A percentile compares a stretch with the other conserved stretches of the same genome.
These are phyloP conservation scores for Phytophthora cactorum DNA, from an alignment of 352 stramenopile genomes.

Conservation along the genomic window DNA sequence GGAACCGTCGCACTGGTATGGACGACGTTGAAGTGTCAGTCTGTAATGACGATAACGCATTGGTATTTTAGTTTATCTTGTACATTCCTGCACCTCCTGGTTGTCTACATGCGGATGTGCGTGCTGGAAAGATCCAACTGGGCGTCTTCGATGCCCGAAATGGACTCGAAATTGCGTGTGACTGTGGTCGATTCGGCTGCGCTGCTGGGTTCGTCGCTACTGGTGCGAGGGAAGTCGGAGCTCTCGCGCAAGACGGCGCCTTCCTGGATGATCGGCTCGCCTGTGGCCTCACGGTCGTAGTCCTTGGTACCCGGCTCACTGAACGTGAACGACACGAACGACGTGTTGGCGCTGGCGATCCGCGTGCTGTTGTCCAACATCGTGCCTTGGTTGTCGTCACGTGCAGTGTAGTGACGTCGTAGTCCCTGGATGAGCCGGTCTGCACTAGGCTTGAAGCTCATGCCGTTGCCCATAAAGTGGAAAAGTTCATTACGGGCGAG, in stretches of 20 bases:
- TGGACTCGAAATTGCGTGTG: slow-evolving; percentile 54
- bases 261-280: slow-evolving; percentile 39
- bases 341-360: slow-evolving; percentile 46
- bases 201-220: slow-evolving; percentile 12
- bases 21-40: background rate
- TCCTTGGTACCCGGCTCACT: slow-evolving; percentile 24
- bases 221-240: slow-evolving; percentile 13
- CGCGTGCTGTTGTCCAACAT: slow-evolving; percentile 34
- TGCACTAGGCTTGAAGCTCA: slow-evolving; percentile 73
- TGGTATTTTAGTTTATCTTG: slow-evolving; percentile 15
- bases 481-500: slow-evolving; percentile 80
- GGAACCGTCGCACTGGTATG: background rate
- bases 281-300: slow-evolving; percentile 12
- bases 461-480: slow-evolving; percentile 79
- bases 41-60: background rate
- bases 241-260: slow-evolving; percentile 25
- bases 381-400: slow-evolving; percentile 16
- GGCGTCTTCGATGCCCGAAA: slow-evolving; percentile 42
- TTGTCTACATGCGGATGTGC: slow-evolving; percentile 43
- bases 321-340: slow-evolving; percentile 53
- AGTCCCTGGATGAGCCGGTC: slow-evolving; percentile 56
- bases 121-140: slow-evolving; percentile 43
- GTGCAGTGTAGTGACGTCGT: slow-evolving; percentile 35
- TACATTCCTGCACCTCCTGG: slow-evolving; percentile 4
- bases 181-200: slow-evolving; percentile 28